Percentiles rank a stretch among this genome's conserved stretches.
Conservation (phyloP, 2,329 filamentous ascomycete genomes). For the Aspergillus fijiensis region DNA sequence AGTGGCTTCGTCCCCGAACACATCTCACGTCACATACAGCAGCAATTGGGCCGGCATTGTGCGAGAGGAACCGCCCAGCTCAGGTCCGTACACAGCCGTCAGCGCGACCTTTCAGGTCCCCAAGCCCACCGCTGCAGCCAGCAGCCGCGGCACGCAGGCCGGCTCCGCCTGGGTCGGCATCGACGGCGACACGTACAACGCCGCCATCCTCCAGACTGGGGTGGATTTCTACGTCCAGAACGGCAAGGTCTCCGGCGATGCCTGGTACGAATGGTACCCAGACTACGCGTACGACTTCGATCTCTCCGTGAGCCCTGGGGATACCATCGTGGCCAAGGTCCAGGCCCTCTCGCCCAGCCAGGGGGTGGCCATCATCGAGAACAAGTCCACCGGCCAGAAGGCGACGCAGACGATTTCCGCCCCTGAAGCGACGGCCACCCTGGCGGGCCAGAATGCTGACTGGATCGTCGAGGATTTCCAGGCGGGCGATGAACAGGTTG, state of each 20-base stretch:
- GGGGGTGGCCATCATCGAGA: slow-evolving; percentile 52
- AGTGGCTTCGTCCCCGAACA: slow-evolving; percentile 12
- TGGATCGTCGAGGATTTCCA: slow-evolving; percentile 63
- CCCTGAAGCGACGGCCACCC: slow-evolving; percentile 39
- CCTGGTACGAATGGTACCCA: slow-evolving; percentile 64
- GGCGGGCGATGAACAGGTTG: slow-evolving; percentile 39
- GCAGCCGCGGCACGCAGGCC: slow-evolving; percentile 42
- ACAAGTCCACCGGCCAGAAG: slow-evolving; percentile 52
- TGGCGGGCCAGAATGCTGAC: slow-evolving; percentile 60
- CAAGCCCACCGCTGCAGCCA: slow-evolving; percentile 44
- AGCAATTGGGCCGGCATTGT: slow-evolving; percentile 63
- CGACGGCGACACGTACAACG: slow-evolving; percentile 58
- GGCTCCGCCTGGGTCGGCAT: slow-evolving; percentile 62
- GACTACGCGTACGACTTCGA: slow-evolving; percentile 56
- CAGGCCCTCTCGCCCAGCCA: slow-evolving; percentile 39
- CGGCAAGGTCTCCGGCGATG: slow-evolving; percentile 47
- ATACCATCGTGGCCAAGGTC: slow-evolving; percentile 46
- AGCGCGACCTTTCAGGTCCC: slow-evolving; percentile 54
- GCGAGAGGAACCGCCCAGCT: slow-evolving; percentile 43
- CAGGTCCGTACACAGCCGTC: slow-evolving; percentile 49
- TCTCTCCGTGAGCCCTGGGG: slow-evolving; percentile 47
- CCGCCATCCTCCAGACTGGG: slow-evolving; percentile 58
- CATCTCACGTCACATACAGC: slow-evolving; percentile 50
- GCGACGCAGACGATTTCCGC: slow-evolving; percentile 54
- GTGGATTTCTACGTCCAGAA: slow-evolving; percentile 55